Percentiles rank a stretch among this genome's conserved stretches.
Conservation (phyloP, 805 yeast genomes). For the Candida sonorensis region DNA sequence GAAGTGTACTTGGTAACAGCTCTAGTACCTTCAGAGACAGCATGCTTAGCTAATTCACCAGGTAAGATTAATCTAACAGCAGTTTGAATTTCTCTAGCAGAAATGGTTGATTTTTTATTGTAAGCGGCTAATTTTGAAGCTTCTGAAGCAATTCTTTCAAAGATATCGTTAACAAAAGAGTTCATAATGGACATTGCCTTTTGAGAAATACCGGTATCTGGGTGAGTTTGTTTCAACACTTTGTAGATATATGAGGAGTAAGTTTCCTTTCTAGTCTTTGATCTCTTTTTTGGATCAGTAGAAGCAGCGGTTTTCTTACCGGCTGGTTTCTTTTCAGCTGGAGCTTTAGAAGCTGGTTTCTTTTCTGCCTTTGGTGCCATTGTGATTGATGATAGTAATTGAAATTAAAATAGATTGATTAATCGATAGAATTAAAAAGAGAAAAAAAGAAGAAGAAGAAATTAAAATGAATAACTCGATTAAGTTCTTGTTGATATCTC, state of each 20-base stretch:
- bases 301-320: slow-evolving; percentile 85
- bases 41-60: slow-evolving; percentile 97
- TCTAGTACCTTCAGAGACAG: slow-evolving; percentile 97
- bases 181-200: slow-evolving; percentile 98
- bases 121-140: slow-evolving; percentile 98
- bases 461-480: background rate
- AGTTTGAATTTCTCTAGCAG: slow-evolving; percentile 96
- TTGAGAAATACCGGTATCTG: slow-evolving; percentile 99
- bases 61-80: slow-evolving; percentile 96
- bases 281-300: slow-evolving; percentile 80
- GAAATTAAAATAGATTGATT: background rate
- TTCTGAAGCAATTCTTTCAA: slow-evolving; percentile 96
- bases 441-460: background rate
- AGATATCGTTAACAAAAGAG: slow-evolving; percentile 96
- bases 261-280: slow-evolving; percentile 95
- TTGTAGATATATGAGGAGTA: slow-evolving; percentile 98
- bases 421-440: background rate
- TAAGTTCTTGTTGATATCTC: too few relatives aligned
- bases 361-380: slow-evolving; percentile 63
- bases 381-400: slow-evolving; percentile 18
- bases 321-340: slow-evolving; percentile 93
- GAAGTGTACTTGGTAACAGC: slow-evolving; percentile 95
- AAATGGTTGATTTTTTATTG: slow-evolving; percentile 96
- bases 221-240: slow-evolving; percentile 97
- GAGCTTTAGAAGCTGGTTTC: slow-evolving; percentile 89